Conservation (phyloP, 768 basidiomycete genomes). For the Paxillus ammoniavirescens region DNA sequence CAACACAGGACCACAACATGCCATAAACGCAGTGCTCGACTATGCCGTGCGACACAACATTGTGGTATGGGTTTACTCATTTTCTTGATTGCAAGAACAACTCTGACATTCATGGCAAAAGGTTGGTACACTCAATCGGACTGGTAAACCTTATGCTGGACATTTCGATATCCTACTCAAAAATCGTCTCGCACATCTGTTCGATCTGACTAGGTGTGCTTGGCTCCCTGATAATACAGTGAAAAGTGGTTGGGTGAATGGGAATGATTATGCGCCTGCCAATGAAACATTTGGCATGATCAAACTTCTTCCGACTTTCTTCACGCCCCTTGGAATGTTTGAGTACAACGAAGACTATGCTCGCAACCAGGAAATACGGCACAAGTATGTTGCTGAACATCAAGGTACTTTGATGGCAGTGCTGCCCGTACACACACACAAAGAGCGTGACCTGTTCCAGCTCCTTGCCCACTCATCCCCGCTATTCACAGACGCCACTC, state of each 20-base stretch:
- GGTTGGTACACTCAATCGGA: constrained; percentile 26
- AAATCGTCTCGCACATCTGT: constrained; percentile 9
- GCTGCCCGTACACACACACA: constrained; percentile 26
- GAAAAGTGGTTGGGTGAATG: constrained; percentile 12
- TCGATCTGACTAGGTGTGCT: background rate
- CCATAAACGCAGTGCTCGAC: constrained; percentile 21
- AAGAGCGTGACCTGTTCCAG: constrained; percentile 22
- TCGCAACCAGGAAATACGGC: constrained; percentile 4
- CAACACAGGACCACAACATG: constrained; percentile 21
- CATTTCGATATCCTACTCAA: constrained; percentile 25
- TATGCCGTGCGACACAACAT: constrained; percentile 29
- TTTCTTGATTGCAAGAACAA: background rate
- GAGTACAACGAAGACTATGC: constrained; percentile 3
- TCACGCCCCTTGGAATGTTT: constrained; percentile 12
- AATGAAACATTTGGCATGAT: constrained; percentile 13
- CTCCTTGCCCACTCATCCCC: background rate
- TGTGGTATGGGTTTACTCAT: constrained; percentile 2
- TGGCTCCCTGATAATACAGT: background rate
- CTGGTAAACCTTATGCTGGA: constrained; percentile 19
- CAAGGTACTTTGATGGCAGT: constrained; percentile 28
- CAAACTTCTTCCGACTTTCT: constrained; percentile 14
- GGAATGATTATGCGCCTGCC: constrained; percentile 2
- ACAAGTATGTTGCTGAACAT: constrained; percentile 20
- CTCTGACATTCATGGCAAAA: background rate
- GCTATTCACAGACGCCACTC: background rate